Percentiles rank a stretch among this genome's conserved stretches.
phyloP scores from a whole-genome alignment of 345 rosid genomes.

The Bruguiera sexangula region DNA sequence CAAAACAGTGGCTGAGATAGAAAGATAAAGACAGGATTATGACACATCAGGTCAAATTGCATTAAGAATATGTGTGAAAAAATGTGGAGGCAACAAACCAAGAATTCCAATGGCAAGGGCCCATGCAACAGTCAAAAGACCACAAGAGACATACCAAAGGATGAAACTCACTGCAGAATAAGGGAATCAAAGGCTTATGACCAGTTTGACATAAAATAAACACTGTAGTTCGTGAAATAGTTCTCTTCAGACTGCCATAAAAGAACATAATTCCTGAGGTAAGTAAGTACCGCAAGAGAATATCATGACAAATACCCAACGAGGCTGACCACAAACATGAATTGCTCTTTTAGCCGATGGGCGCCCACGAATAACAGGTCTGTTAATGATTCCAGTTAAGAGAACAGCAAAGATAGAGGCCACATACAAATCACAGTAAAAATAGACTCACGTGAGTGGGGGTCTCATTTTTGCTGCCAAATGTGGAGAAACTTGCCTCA shows the following conservation, averaged over 20 bases:
- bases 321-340: conserved; percentile 82
- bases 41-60: background rate
- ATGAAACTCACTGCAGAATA: conserved; percentile 52
- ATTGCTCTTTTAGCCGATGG: conserved; percentile 80
- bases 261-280: background rate
- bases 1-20: conserved; percentile 61
- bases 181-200: background rate
- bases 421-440: conserved; percentile 1
- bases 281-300: conserved; percentile 58
- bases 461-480: conserved; percentile 97
- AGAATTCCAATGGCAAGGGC: conserved; percentile 78
- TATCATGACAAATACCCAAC: conserved; percentile 81
- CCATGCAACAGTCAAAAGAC: conserved; percentile 76
- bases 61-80: conserved; percentile 6
- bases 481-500: conserved; percentile 88
- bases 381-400: conserved; percentile 32
- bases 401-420: conserved; percentile 12
- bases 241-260: background rate
- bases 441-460: conserved; percentile 62
- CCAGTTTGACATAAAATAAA: background rate
- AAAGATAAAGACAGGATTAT: conserved; percentile 4
- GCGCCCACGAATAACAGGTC: conserved; percentile 97
- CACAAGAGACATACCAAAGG: conserved; percentile 84
- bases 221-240: no score
- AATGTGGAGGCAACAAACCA: conserved; percentile 41